Conservation (phyloP, 306 rosid species). For the Cucurbita pepo region DNA sequence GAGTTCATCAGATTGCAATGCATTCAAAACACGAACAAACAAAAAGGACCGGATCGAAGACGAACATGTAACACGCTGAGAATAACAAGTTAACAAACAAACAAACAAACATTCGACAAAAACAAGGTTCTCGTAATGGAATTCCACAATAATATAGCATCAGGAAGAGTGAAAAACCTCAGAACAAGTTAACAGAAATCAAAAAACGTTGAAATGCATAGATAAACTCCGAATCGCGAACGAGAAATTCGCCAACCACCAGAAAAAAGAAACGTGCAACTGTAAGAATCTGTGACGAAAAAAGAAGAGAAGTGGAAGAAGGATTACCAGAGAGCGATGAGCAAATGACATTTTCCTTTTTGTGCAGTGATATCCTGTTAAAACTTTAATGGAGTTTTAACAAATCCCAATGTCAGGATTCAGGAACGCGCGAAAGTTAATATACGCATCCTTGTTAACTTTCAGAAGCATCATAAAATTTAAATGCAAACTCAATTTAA, state of each 20-base stretch:
- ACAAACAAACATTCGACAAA: not conserved
- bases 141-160: not conserved
- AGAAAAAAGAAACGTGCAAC: not conserved
- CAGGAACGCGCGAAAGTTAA: not conserved
- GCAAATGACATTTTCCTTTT: not conserved
- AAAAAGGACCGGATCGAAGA: not conserved
- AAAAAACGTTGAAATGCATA: not conserved
- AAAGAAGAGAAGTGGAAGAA: not conserved
- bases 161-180: not conserved
- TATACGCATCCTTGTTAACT: not conserved
- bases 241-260: not conserved
- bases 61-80: not conserved
- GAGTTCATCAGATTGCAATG: not conserved
- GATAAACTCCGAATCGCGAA: not conserved
- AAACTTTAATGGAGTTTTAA: not conserved
- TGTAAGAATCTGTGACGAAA: not conserved
- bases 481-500: not conserved
- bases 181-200: not conserved
- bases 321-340: not conserved
- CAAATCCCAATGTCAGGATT: not conserved
- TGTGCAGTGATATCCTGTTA: not conserved
- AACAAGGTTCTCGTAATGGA: not conserved
- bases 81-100: not conserved
- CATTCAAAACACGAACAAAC: not conserved
- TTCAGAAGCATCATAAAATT: not conserved